Conservation (phyloP, 2,329 filamentous ascomycete genomes). For the Colletotrichum filicis region DNA sequence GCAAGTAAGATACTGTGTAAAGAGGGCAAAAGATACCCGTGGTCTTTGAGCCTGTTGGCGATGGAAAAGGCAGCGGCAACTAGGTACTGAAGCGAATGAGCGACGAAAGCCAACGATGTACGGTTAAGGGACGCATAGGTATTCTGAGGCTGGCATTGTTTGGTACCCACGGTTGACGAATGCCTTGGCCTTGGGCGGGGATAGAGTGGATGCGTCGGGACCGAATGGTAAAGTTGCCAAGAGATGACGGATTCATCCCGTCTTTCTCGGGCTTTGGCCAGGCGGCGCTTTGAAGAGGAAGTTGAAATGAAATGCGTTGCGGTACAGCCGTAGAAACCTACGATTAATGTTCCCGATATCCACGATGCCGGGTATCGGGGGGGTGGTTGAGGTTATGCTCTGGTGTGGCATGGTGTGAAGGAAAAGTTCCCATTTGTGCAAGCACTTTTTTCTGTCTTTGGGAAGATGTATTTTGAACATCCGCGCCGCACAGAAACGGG, state of each 20-base stretch:
- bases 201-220: slow-evolving; percentile 31
- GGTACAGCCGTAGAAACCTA: slow-evolving; percentile 1
- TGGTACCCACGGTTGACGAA: background rate
- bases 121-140: background rate
- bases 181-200: background rate
- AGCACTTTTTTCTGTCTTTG: background rate
- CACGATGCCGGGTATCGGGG: background rate
- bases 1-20: background rate
- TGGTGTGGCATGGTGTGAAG: background rate
- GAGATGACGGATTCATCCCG: slow-evolving; percentile 31
- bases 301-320: slow-evolving; percentile 16
- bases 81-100: background rate
- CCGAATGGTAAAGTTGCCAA: slow-evolving; percentile 26
- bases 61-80: background rate
- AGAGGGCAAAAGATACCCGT: background rate
- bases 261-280: slow-evolving; percentile 25
- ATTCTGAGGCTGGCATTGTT: background rate
- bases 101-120: background rate
- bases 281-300: slow-evolving; percentile 23
- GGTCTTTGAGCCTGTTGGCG: background rate
- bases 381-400: too few relatives aligned
- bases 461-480: background rate
- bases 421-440: background rate
- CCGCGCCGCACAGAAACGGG: background rate
- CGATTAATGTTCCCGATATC: background rate